Percentiles rank a stretch among this genome's conserved stretches.
These are phyloP conservation scores for Colletotrichum tanaceti DNA, from an alignment of 2,329 filamentous ascomycete species.

Conservation along the genomic window DNA sequence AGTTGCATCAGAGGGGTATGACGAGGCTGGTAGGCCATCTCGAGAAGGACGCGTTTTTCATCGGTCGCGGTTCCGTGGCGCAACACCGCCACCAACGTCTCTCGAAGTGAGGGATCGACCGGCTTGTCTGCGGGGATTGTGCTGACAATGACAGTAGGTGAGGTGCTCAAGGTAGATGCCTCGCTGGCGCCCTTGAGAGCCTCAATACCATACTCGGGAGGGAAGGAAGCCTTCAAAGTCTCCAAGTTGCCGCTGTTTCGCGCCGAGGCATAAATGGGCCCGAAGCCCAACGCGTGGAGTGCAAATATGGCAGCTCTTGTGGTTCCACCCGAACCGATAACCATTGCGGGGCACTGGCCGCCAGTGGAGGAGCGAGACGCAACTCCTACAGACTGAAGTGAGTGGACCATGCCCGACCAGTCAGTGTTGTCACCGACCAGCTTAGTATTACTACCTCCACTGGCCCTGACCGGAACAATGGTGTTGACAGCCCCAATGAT, in stretches of 20 bases:
- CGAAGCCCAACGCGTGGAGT: conserved; percentile 83
- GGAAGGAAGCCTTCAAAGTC: conserved; percentile 78
- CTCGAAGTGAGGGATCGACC: conserved; percentile 77
- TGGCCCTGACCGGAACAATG: conserved; percentile 71
- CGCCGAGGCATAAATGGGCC: conserved; percentile 87
- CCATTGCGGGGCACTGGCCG: conserved; percentile 69
- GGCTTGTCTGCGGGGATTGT: conserved; percentile 91
- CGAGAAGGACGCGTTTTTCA: conserved; percentile 74
- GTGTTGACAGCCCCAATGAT: conserved; percentile 96
- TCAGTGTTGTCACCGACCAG: conserved; percentile 94
- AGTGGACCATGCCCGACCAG: conserved; percentile 90
- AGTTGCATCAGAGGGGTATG: conserved; percentile 87
- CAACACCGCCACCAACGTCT: conserved; percentile 69
- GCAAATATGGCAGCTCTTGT: conserved; percentile 92
- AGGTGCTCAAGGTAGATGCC: conserved; percentile 43
- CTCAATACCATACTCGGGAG: conserved; percentile 75
- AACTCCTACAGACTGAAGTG: conserved; percentile 77
- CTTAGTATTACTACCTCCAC: conserved; percentile 48
- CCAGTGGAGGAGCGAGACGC: conserved; percentile 50
- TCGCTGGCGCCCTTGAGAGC: conserved; percentile 57
- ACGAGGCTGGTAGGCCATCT: conserved; percentile 96
- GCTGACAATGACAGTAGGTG: conserved; percentile 81
- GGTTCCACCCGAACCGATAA: conserved; percentile 92
- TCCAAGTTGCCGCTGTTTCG: conserved; percentile 77
- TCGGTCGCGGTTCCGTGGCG: conserved; percentile 54